A percentile compares a stretch with the other conserved stretches of the same genome.
phyloP scores from a whole-genome alignment of 192 early-diverging fungal genomes.

The Fimicolochytrium jonesii region DNA sequence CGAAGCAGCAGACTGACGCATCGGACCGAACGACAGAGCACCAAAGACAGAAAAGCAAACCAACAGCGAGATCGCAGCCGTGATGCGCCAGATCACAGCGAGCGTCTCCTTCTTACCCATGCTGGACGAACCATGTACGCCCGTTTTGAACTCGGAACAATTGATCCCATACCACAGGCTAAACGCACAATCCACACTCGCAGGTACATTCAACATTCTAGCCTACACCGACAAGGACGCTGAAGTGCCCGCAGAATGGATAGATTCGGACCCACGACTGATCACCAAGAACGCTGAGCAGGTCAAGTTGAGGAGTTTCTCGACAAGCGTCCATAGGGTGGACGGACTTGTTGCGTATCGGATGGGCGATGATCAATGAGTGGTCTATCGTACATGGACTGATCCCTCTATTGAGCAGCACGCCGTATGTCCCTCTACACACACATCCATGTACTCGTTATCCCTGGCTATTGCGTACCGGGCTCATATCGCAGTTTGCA shows the following conservation, averaged over 20 bases:
- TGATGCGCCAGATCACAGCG: constrained; percentile 88
- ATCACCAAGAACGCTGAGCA: constrained; percentile 81
- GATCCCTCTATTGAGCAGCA: too few species aligned
- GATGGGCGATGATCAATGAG: constrained; percentile 29
- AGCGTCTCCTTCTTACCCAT: constrained; percentile 87
- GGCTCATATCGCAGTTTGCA: too few species aligned
- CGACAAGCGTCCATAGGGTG: constrained; percentile 78
- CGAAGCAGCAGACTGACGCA: too few species aligned
- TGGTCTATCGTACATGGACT: too few species aligned
- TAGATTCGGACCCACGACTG: constrained; percentile 72
- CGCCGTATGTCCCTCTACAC: too few species aligned
- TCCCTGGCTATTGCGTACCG: too few species aligned
- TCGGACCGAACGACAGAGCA: too few species aligned
- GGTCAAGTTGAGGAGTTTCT: constrained; percentile 76
- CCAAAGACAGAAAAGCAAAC: constrained; percentile 62
- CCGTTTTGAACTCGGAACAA: background rate
- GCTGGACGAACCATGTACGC: constrained; percentile 77
- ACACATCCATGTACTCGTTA: too few species aligned
- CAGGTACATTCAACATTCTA: constrained; percentile 86
- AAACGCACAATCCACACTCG: too few species aligned
- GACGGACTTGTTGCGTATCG: constrained; percentile 85
- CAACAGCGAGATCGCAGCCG: constrained; percentile 75
- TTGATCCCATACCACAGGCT: too few species aligned
- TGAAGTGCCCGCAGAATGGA: constrained; percentile 82
- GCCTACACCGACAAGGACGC: constrained; percentile 84